These are phyloP conservation scores for Phellopilus nigrolimitatus DNA, from an alignment of 1,284 basidiomycete genomes.

Conservation along the genomic window DNA sequence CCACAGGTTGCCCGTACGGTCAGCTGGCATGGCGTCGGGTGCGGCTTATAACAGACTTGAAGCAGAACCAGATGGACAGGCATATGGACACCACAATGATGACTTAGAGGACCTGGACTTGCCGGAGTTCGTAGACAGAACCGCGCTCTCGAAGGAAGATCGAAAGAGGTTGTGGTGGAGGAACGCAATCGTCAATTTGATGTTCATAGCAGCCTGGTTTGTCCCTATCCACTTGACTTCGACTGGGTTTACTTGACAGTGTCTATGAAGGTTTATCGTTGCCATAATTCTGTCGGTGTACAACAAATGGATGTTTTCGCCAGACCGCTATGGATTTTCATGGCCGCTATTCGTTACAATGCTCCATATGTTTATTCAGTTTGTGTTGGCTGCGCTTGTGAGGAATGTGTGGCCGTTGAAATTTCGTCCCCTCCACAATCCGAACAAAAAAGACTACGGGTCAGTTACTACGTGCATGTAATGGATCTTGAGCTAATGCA, in stretches of 20 bases:
- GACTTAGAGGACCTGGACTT: slow-evolving; percentile 1
- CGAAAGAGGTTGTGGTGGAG: slow-evolving; percentile 77
- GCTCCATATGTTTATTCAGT: slow-evolving; percentile 91
- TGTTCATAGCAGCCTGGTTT: slow-evolving; percentile 82
- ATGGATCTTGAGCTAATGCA: no score
- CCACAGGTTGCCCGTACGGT: background rate
- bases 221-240: slow-evolving; percentile 26
- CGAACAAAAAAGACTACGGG: slow-evolving; percentile 71
- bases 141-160: slow-evolving; percentile 23
- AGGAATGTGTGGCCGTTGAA: slow-evolving; percentile 57
- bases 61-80: slow-evolving; percentile 3
- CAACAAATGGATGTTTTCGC: slow-evolving; percentile 98
- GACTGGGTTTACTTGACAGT: background rate
- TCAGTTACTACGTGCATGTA: slow-evolving; percentile 40
- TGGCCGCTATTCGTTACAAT: slow-evolving; percentile 93
- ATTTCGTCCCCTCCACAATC: slow-evolving; percentile 69
- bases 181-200: slow-evolving; percentile 68
- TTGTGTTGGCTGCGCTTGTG: slow-evolving; percentile 66
- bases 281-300: slow-evolving; percentile 73
- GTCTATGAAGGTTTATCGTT: slow-evolving; percentile 59
- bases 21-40: background rate
- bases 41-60: slow-evolving; percentile 3
- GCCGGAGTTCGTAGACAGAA: background rate
- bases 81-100: background rate
- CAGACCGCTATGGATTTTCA: slow-evolving; percentile 82